A percentile compares a stretch with the other conserved stretches of the same genome.
phyloP scores from a whole-genome alignment of 2,329 filamentous ascomycete genomes.

The Acephala macrosclerotiorum region DNA sequence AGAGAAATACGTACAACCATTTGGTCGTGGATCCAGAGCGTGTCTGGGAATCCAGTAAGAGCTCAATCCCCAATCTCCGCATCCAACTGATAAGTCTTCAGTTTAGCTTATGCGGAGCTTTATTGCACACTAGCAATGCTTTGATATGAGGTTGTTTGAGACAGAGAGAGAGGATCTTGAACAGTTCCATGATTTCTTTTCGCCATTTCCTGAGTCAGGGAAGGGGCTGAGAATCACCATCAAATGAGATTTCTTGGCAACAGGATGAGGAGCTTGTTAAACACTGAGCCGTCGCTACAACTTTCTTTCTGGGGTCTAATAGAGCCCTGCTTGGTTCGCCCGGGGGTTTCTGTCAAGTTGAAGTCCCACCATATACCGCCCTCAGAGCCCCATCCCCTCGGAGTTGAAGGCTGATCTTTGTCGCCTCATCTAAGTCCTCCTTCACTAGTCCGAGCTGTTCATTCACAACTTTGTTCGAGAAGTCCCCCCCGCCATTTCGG shows the following conservation, averaged over 20 bases:
- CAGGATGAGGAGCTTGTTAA: no score
- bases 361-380: no score
- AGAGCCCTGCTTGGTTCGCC: no score
- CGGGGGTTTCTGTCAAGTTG: no score
- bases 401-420: no score
- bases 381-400: no score
- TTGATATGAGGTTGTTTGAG: conserved; percentile 27
- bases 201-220: conserved; percentile 21
- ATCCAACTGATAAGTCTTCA: conserved; percentile 14
- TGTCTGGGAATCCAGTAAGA: conserved; percentile 30
- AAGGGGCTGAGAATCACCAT: conserved; percentile 20
- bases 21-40: conserved; percentile 21
- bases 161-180: conserved; percentile 25
- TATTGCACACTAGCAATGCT: conserved; percentile 28
- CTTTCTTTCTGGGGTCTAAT: no score
- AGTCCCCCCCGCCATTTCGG: no score
- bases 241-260: background rate
- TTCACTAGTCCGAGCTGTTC: no score
- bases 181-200: conserved; percentile 30
- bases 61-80: background rate
- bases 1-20: conserved; percentile 29
- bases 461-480: no score
- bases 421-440: no score
- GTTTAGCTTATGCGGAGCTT: conserved; percentile 31
- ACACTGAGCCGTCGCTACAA: no score